Base-by-base conservation (phyloP, 345 rosid species). In the Brassica rapa region DNA sequence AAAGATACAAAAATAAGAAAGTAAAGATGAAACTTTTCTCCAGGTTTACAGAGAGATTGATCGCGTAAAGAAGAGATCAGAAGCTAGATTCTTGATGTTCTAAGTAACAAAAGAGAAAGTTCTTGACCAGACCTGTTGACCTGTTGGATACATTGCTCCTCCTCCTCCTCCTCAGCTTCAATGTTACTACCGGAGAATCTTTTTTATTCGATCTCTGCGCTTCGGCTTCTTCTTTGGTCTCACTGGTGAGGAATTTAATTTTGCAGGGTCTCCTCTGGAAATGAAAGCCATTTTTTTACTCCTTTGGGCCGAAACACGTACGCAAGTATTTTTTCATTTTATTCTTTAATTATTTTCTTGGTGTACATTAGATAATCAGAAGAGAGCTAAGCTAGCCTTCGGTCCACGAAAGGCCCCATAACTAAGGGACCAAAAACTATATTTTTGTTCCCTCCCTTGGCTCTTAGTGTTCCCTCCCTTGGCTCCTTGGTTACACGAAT, bases 41-140 rank as follows among this genome's bases (percentile, higher is more conserved):
- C 51, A 41, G 51, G 46, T 39, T 39, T 39, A 9, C 11, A 39
- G 46, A 39, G 46, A 41, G 25, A 71, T 14, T 27, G 68, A 78
- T 71, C 33, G 46, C 24, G 8, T 27, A 5, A 9, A 21, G 43
- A 24, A 35, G 29, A 25, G 33, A 77, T 25, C 24, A 62, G 5
- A 43, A n/a, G 56, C 46, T 72, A 46, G 23, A 51, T 51, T 51
- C 56, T 51, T 46, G 55, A 49, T 0, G 11, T 15, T 62, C 6
- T 41, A 0, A 23, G 37, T 1, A 9, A 56, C 8, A 0, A 65
- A 65, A 43, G 3, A 6, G 68, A 65, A 2, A 14, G 60, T 59
- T 21, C n/a, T n/a, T 21, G 12, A 33, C 56, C 78, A 24, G 12
- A 79, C 82, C 82, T 73, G 74, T 24, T 74, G 82, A 74, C 79